Percentiles rank a stretch among this genome's conserved stretches.
These are phyloP conservation scores for Edaphochlamys debaryana DNA, from an alignment of 139 green algal species.

Conservation along the genomic window DNA sequence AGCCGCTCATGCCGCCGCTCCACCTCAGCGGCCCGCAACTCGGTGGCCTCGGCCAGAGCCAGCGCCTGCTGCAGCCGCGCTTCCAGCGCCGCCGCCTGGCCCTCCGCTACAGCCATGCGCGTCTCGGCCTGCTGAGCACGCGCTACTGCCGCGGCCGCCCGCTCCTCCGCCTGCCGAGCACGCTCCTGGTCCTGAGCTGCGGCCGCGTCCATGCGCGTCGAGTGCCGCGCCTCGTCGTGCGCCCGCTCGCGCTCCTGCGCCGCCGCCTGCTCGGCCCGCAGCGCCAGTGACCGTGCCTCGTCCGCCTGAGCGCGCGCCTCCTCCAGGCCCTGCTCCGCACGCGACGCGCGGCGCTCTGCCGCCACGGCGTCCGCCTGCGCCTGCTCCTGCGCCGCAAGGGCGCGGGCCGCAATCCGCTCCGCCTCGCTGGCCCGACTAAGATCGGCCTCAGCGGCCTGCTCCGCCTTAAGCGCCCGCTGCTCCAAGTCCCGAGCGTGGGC, in stretches of 20 bases:
- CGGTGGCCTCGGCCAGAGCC: background rate
- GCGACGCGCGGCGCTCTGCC: constrained; percentile 1
- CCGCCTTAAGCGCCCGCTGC: background rate
- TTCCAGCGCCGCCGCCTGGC: background rate
- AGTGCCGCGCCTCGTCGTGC: constrained; percentile 12
- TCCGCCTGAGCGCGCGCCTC: background rate
- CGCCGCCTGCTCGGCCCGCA: background rate
- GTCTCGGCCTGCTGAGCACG: constrained; percentile 25
- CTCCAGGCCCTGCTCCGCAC: background rate
- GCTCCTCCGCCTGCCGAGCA: constrained; percentile 11
- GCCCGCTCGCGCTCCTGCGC: constrained; percentile 19
- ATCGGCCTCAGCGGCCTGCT: constrained; percentile 1
- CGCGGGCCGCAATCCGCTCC: background rate
- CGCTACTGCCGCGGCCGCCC: background rate
- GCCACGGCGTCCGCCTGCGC: background rate
- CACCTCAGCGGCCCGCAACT: background rate
- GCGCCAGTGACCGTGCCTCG: background rate
- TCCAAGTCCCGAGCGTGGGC: background rate
- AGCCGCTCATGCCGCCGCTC: constrained; percentile 6
- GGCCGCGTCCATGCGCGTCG: constrained; percentile 1
- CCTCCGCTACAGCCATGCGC: background rate
- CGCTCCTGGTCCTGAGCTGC: constrained; percentile 10
- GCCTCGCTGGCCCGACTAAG: background rate
- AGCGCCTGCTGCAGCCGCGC: background rate
- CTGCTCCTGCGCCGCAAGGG: background rate